Base-by-base conservation (phyloP, 2,329 filamentous ascomycete genomes). In the Alternaria metachromatica region DNA sequence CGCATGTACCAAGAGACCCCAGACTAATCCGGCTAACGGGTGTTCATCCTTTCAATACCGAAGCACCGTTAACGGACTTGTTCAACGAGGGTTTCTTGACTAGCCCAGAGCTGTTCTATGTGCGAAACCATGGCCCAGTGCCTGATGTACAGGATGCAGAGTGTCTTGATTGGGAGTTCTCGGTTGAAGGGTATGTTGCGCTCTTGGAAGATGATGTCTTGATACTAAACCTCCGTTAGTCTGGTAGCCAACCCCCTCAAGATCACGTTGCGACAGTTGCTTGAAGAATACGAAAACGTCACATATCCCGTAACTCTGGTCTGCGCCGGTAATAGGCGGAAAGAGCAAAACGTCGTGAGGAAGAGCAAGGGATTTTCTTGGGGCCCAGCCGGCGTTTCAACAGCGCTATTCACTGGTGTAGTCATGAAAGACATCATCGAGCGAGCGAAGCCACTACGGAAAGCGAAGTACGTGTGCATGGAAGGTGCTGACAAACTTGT, bases 331-430 rank as follows among this genome's bases (percentile, higher is more conserved):
- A 97, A 97, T 78, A 87, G 94, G 63, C 87, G 94, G 30, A 97
- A 97, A 81, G 94, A 97, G 80, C 94, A 97, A 76, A 97, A 97
- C 71, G 85, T 93, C 55, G 92, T 97, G 4, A 87, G 93, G 15
- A 97, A 97, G 79, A 93, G 92, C 1, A 96, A 97, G 73, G 94
- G 94, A 0, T 97, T 97, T 81, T 97, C 93, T 3, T 97, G 94
- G 94, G 94, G 94, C 37, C 85, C 94, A 1, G 94, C 92, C 5
- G 94, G 94, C 23, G 78, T 97, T 6, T 96, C 93, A 0, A 97
- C 93, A 0, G 93, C 93, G 0, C 82, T 97, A 0, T 97, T 92
- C 85, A 97, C 94, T 0, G 94, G 94, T 21, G 91, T 94, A 1
- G 83, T 90, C 44, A 88, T 97, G 79, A 85, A 84, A 2, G 90